A percentile compares a stretch with the other conserved stretches of the same genome.
Evolutionary conservation across 2,329 filamentous ascomycete genomes (phyloP).

Genomic region (Dothideomycetes sp.): DNA sequence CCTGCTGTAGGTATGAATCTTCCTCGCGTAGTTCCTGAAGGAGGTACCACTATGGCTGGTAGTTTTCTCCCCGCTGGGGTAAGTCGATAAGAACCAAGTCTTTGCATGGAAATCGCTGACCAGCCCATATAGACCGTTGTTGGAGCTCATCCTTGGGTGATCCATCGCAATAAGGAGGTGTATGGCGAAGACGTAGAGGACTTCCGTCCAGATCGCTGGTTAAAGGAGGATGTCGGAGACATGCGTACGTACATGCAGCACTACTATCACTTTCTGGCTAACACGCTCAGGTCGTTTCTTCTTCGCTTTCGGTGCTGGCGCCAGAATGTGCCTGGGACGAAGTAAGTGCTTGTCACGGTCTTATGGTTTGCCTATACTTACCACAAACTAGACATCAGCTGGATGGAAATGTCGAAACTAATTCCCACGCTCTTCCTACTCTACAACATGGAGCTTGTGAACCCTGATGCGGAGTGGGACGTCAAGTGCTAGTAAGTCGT

Average conservation of each 20-base stretch:
- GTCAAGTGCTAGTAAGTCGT: constrained; percentile 21
- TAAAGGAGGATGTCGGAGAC: constrained; percentile 20
- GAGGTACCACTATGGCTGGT: constrained; percentile 29
- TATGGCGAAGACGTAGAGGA: constrained; percentile 25
- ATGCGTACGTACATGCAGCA: constrained; percentile 15
- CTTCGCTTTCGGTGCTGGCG: constrained; percentile 28
- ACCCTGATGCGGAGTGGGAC: constrained; percentile 24
- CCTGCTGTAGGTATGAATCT: constrained; percentile 34
- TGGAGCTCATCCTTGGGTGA: constrained; percentile 27
- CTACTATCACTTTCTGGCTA: neutral
- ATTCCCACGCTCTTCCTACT: constrained; percentile 29
- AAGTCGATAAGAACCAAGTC: constrained; percentile 2
- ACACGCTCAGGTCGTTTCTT: constrained; percentile 22
- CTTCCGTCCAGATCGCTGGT: constrained; percentile 30
- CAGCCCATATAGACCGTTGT: constrained; percentile 17
- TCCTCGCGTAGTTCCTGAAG: constrained; percentile 30
- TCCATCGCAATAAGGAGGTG: constrained; percentile 23
- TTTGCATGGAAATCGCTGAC: no score
- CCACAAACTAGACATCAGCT: constrained; percentile 23
- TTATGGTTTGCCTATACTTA: no score
- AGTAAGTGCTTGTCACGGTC: constrained; percentile 5
- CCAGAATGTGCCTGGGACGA: constrained; percentile 21
- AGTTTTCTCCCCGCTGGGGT: constrained; percentile 23
- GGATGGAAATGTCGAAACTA: constrained; percentile 29
- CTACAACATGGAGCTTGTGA: constrained; percentile 27